phyloP scores from a whole-genome alignment of 345 rosid genomes.

The Kernera saxatilis region DNA sequence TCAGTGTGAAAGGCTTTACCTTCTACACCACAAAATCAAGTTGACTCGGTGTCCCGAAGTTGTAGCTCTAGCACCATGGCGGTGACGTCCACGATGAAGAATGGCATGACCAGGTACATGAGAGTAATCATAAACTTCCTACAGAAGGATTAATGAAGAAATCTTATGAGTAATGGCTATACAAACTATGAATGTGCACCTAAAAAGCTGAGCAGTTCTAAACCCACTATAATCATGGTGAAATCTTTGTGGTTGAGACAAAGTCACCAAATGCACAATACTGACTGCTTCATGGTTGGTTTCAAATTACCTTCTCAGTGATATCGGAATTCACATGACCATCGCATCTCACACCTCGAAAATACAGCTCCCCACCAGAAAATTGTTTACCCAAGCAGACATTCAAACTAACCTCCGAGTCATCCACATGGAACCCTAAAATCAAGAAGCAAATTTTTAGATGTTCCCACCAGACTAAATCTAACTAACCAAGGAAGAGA shows the following conservation, averaged over 20 bases:
- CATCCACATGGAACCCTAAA: slow-evolving; percentile 95
- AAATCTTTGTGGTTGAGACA: background rate
- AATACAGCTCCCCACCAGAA: slow-evolving; percentile 87
- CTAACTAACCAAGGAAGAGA: slow-evolving; percentile 2
- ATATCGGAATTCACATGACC: slow-evolving; percentile 70
- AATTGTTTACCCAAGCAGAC: slow-evolving; percentile 91
- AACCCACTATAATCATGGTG: background rate
- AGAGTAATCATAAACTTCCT: slow-evolving; percentile 75
- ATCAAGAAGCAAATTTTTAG: slow-evolving; percentile 10
- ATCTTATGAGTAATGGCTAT: background rate
- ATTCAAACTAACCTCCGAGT: slow-evolving; percentile 88
- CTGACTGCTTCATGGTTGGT: background rate
- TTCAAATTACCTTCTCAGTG: slow-evolving; percentile 51
- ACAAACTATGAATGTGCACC: background rate
- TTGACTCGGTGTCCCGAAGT: slow-evolving; percentile 71
- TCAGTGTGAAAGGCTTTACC: slow-evolving; percentile 38
- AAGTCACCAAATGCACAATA: background rate
- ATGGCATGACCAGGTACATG: slow-evolving; percentile 83
- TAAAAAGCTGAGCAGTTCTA: background rate
- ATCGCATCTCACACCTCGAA: slow-evolving; percentile 85
- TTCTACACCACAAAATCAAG: slow-evolving; percentile 91
- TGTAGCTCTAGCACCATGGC: slow-evolving; percentile 98
- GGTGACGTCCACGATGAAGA: slow-evolving; percentile 91
- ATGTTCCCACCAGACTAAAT: background rate
- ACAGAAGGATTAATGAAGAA: background rate